Evolutionary conservation across 352 stramenopile species (phyloP).

Genomic region (Globisporangium ultimum): DNA sequence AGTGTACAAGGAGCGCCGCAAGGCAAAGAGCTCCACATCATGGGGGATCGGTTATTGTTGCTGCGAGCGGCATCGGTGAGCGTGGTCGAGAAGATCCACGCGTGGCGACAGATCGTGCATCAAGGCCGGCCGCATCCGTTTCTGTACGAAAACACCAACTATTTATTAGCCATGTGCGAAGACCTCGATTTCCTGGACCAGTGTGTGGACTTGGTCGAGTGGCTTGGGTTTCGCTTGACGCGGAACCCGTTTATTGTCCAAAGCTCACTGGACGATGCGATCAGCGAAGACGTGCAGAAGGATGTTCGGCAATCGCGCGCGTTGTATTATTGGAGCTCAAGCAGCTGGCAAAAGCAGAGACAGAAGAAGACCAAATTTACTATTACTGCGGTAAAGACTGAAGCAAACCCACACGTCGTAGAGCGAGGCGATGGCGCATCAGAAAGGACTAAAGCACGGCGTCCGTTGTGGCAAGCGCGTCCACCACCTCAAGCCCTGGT

Average conservation of each 20-base stretch:
- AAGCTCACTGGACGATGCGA: conserved; percentile 27
- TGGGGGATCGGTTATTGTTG: conserved; percentile 54
- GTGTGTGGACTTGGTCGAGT: conserved; percentile 33
- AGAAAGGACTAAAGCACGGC: no score
- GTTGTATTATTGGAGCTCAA: conserved; percentile 27
- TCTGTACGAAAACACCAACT: conserved; percentile 35
- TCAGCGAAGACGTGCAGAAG: conserved; percentile 12
- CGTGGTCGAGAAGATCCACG: conserved; percentile 46
- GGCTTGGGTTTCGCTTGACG: conserved; percentile 47
- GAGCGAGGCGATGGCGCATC: not conserved
- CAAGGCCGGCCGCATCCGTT: conserved; percentile 30
- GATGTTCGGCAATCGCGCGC: conserved; percentile 19
- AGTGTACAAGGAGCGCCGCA: conserved; percentile 4
- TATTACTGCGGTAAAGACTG: not conserved
- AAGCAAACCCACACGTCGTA: not conserved
- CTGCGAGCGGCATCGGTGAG: conserved; percentile 49
- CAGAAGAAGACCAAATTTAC: conserved; percentile 1
- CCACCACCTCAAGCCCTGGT: conserved; percentile 25
- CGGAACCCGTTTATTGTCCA: conserved; percentile 56
- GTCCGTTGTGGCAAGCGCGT: conserved; percentile 2
- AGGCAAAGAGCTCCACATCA: conserved; percentile 48
- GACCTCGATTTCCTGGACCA: conserved; percentile 54
- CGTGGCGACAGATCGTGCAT: conserved; percentile 39
- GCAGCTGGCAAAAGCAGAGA: conserved; percentile 17
- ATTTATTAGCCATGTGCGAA: conserved; percentile 50